Percentiles rank a stretch among this genome's conserved stretches.
Conservation (phyloP, 2,329 filamentous ascomycete species). For the Hysterium pulicare region DNA sequence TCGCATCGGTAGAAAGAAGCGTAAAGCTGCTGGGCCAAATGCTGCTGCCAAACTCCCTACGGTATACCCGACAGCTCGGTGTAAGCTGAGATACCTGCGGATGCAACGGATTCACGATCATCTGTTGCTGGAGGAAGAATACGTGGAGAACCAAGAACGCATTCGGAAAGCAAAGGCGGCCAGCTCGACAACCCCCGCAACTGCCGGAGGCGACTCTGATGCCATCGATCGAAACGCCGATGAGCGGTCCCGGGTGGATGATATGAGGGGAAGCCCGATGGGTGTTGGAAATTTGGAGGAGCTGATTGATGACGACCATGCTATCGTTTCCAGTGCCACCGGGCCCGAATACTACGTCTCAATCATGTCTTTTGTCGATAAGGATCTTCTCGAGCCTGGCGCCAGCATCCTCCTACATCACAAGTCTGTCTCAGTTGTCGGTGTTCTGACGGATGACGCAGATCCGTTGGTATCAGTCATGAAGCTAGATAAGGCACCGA, state of each 20-base stretch:
- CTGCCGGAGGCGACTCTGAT: slow-evolving; percentile 64
- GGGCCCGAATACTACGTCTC: slow-evolving; percentile 99
- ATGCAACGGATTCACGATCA: slow-evolving; percentile 99
- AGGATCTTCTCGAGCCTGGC: slow-evolving; percentile 93
- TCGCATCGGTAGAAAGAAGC: slow-evolving; percentile 97
- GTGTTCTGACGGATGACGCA: slow-evolving; percentile 92
- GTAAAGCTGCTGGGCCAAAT: slow-evolving; percentile 88
- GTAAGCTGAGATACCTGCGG: slow-evolving; percentile 92
- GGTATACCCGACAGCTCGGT: slow-evolving; percentile 92
- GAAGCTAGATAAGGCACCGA: slow-evolving; percentile 98
- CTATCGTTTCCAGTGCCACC: slow-evolving; percentile 95
- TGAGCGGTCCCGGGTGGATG: slow-evolving; percentile 90
- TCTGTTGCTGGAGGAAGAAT: slow-evolving; percentile 93
- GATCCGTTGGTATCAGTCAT: slow-evolving; percentile 96
- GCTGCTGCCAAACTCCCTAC: slow-evolving; percentile 92
- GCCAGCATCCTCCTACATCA: slow-evolving; percentile 94
- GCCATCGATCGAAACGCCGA: slow-evolving; percentile 86
- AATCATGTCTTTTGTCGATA: slow-evolving; percentile 99
- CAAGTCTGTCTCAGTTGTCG: slow-evolving; percentile 96
- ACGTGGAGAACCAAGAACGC: slow-evolving; percentile 97
- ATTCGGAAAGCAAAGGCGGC: slow-evolving; percentile 82
- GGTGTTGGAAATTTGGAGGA: slow-evolving; percentile 96
- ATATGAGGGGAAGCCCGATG: slow-evolving; percentile 98
- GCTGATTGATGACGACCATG: slow-evolving; percentile 98
- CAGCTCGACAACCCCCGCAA: slow-evolving; percentile 55